A percentile compares a stretch with the other conserved stretches of the same genome.
Conservation (phyloP, 2,329 filamentous ascomycete species). For the Trichoderma atroviride region DNA sequence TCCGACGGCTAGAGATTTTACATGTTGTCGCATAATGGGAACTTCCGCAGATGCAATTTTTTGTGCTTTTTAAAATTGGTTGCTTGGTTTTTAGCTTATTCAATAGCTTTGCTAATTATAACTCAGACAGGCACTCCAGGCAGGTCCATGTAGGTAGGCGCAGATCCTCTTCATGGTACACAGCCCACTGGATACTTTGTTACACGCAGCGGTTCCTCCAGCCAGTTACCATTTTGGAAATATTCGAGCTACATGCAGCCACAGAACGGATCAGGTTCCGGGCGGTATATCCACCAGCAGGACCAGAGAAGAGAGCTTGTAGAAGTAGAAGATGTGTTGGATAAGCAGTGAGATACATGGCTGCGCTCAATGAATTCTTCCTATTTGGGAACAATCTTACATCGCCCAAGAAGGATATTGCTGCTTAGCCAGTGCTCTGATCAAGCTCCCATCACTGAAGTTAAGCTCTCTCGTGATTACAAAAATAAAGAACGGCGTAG, state of each 20-base stretch:
- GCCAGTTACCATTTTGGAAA: background rate
- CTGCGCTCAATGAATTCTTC: constrained; percentile 3
- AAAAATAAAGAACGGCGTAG: background rate
- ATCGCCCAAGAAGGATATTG: background rate
- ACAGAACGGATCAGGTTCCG: background rate
- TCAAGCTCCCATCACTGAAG: background rate
- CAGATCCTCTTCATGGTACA: background rate
- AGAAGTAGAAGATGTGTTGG: background rate
- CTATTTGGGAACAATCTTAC: background rate
- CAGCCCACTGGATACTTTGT: background rate
- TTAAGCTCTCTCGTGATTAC: background rate
- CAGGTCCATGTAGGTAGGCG: background rate
- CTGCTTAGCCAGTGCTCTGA: background rate
- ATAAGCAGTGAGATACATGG: background rate
- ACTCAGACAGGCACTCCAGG: background rate
- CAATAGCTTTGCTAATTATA: background rate
- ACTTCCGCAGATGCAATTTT: background rate
- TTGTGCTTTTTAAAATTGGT: background rate
- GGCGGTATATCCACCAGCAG: background rate
- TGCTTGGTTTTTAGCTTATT: background rate
- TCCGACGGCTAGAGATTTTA: background rate
- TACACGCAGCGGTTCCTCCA: background rate
- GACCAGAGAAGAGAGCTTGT: background rate
- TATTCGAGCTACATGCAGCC: background rate
- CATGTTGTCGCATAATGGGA: background rate